Evolutionary conservation across 2,329 filamentous ascomycete genomes (phyloP).

Genomic region (Corinectria fuckeliana): DNA sequence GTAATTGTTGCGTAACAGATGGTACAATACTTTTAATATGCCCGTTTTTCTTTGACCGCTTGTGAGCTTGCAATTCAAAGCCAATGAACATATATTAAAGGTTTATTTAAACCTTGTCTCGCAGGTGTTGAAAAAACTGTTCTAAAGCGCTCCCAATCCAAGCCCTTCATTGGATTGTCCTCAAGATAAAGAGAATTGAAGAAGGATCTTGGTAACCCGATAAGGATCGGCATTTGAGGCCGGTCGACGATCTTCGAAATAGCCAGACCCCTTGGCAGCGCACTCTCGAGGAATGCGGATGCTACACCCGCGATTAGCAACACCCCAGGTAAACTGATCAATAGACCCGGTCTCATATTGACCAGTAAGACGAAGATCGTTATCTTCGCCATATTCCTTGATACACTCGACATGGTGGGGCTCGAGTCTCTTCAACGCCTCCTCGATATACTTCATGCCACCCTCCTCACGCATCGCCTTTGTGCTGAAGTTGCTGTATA

Average conservation of each 20-base stretch:
- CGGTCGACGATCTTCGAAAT: constrained; percentile 86
- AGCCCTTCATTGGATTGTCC: no score
- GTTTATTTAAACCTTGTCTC: no score
- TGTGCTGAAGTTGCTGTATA: constrained; percentile 85
- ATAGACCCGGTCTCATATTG: constrained; percentile 93
- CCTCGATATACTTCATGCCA: constrained; percentile 95
- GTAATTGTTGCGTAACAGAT: no score
- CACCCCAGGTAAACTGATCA: constrained; percentile 87
- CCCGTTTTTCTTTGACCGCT: no score
- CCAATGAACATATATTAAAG: no score
- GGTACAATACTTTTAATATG: no score
- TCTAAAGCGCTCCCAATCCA: no score
- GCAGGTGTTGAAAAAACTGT: no score
- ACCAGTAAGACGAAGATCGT: constrained; percentile 92
- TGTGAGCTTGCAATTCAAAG: no score
- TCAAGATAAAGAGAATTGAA: constrained; percentile 31
- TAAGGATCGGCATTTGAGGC: constrained; percentile 90
- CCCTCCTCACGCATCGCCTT: constrained; percentile 87
- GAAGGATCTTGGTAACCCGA: constrained; percentile 78
- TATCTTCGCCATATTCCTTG: constrained; percentile 93
- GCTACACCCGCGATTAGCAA: constrained; percentile 93
- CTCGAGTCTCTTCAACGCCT: constrained; percentile 82
- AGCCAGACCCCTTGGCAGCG: constrained; percentile 88
- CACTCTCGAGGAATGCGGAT: constrained; percentile 90
- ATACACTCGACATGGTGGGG: constrained; percentile 83